phyloP scores from a whole-genome alignment of 345 rosid species.

The Cardamine resedifolia region DNA sequence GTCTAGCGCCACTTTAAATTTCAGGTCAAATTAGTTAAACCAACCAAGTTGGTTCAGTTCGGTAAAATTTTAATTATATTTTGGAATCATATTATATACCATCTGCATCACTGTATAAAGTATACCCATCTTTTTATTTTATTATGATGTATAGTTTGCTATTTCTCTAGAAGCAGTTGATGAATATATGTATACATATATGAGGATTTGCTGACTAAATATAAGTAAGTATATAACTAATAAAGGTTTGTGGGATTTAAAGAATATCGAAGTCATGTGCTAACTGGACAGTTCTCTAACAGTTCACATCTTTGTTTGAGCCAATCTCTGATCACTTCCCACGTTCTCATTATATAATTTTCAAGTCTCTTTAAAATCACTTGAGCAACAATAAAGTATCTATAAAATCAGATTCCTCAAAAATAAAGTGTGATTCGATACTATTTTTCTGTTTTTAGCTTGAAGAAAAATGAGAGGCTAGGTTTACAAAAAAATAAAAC shows the following conservation, averaged over 20 bases:
- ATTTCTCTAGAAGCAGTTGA: constrained; percentile 16
- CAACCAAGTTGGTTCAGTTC: constrained; percentile 21
- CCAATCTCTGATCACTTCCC: not conserved
- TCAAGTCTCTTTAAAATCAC: not conserved
- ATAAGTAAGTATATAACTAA: no score
- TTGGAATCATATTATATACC: not conserved
- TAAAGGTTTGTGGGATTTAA: not conserved
- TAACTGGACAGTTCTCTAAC: not conserved
- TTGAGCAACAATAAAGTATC: not conserved
- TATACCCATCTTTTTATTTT: no score
- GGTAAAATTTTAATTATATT: constrained; percentile 16
- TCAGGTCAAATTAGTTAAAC: constrained; percentile 32
- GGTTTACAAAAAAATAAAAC: not conserved
- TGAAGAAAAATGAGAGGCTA: constrained; percentile 7
- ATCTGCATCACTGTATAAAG: not conserved
- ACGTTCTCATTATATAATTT: no score
- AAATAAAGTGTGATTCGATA: not conserved
- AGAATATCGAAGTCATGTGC: constrained; percentile 22
- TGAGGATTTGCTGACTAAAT: not conserved
- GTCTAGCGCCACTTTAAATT: constrained; percentile 9
- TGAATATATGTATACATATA: not conserved
- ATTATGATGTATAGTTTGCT: not conserved
- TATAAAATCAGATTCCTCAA: not conserved
- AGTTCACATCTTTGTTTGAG: constrained; percentile 11
- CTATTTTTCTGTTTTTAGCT: not conserved